Percentiles rank a stretch among this genome's conserved stretches.
These are phyloP conservation scores for Turritis glabra DNA, from an alignment of 345 rosid species.

Conservation along the genomic window DNA sequence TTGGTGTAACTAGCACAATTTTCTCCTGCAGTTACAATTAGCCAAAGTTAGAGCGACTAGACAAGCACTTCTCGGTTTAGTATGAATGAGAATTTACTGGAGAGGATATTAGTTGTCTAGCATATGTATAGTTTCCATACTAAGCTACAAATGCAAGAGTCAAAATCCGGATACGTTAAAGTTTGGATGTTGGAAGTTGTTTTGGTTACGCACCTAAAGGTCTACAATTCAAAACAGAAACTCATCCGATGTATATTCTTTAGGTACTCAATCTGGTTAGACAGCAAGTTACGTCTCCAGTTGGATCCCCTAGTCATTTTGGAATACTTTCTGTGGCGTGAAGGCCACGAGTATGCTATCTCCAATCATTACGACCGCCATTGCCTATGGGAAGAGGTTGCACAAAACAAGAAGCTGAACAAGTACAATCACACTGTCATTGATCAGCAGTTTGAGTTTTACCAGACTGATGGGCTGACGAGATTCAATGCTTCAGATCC, in stretches of 20 bases:
- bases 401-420: slow-evolving; percentile 88
- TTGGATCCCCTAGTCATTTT: slow-evolving; percentile 79
- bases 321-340: slow-evolving; percentile 93
- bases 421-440: slow-evolving; percentile 90
- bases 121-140: not conserved
- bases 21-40: not conserved
- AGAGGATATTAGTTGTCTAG: not conserved
- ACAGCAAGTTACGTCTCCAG: slow-evolving; percentile 94
- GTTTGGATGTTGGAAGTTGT: slow-evolving; percentile 1
- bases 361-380: slow-evolving; percentile 96
- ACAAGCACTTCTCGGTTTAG: not conserved
- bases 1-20: slow-evolving; percentile 2
- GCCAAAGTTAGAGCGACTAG: not conserved
- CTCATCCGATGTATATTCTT: slow-evolving; percentile 14
- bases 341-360: slow-evolving; percentile 90
- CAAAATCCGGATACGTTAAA: not conserved
- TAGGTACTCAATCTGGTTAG: slow-evolving; percentile 99
- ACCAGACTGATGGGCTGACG: slow-evolving; percentile 80
- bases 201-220: not conserved
- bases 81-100: not conserved
- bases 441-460: slow-evolving; percentile 82
- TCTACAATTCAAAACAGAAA: slow-evolving; percentile 10
- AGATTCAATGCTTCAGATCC: slow-evolving; percentile 80
- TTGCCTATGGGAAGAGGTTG: slow-evolving; percentile 98
- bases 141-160: not conserved